Percentiles rank a stretch among this genome's conserved stretches.
phyloP scores from a whole-genome alignment of 768 basidiomycete genomes.

The Termitomyces sp. region DNA sequence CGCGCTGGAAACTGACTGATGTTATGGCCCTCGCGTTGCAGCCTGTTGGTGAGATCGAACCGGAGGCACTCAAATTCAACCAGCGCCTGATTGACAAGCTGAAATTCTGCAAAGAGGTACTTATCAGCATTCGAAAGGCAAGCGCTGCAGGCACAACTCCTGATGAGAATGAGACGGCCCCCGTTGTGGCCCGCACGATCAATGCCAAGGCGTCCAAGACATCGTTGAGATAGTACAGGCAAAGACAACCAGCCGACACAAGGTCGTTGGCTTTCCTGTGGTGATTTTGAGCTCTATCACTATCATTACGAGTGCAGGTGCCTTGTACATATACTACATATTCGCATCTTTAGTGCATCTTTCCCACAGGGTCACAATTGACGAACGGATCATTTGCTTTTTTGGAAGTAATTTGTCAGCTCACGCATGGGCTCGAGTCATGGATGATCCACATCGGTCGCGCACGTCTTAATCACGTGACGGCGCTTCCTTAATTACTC shows the following conservation, averaged over 20 bases:
- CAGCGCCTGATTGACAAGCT: slow-evolving; percentile 71
- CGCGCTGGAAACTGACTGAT: slow-evolving; percentile 65
- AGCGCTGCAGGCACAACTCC: slow-evolving; percentile 32
- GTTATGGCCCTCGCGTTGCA: slow-evolving; percentile 54
- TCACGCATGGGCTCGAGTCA: not conserved
- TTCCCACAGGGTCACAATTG: not conserved
- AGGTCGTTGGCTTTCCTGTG: slow-evolving; percentile 7
- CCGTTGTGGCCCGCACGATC: not conserved
- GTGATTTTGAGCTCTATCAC: not conserved
- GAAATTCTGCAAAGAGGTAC: slow-evolving; percentile 82
- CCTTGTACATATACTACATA: not conserved
- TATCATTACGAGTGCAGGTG: not conserved
- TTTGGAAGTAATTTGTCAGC: not conserved
- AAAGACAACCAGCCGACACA: not conserved
- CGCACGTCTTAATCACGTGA: slow-evolving; percentile 6
- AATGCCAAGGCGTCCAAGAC: slow-evolving; percentile 12
- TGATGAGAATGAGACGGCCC: slow-evolving; percentile 15
- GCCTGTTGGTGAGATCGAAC: slow-evolving; percentile 31
- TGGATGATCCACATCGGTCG: not conserved
- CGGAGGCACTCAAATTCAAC: slow-evolving; percentile 54
- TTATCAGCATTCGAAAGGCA: slow-evolving; percentile 62
- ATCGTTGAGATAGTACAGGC: slow-evolving; percentile 10
- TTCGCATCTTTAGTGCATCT: not conserved
- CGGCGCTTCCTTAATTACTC: not conserved
- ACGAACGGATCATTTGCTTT: not conserved